phyloP scores from a whole-genome alignment of 345 rosid species.

The Laguncularia racemosa region DNA sequence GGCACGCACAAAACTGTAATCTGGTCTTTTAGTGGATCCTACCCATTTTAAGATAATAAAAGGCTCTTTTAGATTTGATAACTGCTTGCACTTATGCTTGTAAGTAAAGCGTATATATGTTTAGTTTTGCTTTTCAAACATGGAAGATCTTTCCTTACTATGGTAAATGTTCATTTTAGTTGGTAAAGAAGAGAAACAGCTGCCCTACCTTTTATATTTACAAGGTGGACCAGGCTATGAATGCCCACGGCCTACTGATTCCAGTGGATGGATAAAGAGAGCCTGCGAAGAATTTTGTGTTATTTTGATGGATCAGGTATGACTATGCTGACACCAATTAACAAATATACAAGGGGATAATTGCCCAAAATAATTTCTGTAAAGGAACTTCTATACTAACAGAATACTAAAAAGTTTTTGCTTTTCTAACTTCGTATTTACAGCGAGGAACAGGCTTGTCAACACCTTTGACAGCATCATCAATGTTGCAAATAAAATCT shows the following conservation, averaged over 20 bases:
- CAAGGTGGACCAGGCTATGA: slow-evolving; percentile 99
- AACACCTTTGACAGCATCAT: slow-evolving; percentile 70
- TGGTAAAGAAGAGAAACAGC: slow-evolving; percentile 66
- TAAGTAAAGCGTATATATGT: no score
- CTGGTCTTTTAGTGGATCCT: no score
- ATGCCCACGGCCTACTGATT: slow-evolving; percentile 75
- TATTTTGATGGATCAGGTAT: slow-evolving; percentile 87
- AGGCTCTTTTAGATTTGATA: no score
- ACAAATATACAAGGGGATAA: slow-evolving; percentile 2
- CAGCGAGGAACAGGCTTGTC: slow-evolving; percentile 99
- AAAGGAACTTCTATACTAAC: not conserved
- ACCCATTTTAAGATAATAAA: no score
- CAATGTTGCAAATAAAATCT: slow-evolving; percentile 75
- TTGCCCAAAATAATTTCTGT: not conserved
- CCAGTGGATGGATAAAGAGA: slow-evolving; percentile 75
- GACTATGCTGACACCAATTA: slow-evolving; percentile 8
- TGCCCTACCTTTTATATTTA: slow-evolving; percentile 71
- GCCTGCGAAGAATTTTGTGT: slow-evolving; percentile 89
- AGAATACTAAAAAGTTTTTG: no score
- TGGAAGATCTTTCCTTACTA: no score
- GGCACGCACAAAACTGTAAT: no score
- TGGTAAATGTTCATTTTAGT: slow-evolving; percentile 24
- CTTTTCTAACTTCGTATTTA: slow-evolving; percentile 15
- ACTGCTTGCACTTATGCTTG: no score
- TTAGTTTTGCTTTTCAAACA: no score